phyloP scores from a whole-genome alignment of 2,329 filamentous ascomycete species.

The Lachnellula subtilissima region DNA sequence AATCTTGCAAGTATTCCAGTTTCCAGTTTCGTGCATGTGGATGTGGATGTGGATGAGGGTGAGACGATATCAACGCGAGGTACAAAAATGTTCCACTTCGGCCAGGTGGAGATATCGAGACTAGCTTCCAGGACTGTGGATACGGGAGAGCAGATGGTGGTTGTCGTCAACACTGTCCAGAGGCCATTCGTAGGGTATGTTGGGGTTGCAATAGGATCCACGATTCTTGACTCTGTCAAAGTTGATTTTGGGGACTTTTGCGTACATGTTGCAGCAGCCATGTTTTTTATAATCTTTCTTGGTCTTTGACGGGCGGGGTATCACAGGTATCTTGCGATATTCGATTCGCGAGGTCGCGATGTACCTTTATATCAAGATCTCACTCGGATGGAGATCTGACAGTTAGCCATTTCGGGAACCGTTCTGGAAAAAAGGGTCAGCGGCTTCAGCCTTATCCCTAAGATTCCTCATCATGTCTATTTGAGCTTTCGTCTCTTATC shows the following conservation, averaged over 20 bases:
- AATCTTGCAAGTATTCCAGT: neutral
- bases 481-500: too few species aligned
- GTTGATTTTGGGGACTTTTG: neutral
- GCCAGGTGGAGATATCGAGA: slow-evolving; percentile 9
- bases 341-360: neutral
- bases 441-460: too few species aligned
- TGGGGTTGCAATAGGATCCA: slow-evolving; percentile 6
- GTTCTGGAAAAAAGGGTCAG: too few species aligned
- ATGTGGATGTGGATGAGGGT: neutral
- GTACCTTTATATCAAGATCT: neutral
- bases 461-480: too few species aligned
- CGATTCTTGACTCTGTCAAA: neutral
- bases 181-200: slow-evolving; percentile 1
- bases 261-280: neutral
- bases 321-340: too few species aligned
- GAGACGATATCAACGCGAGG: slow-evolving; percentile 55
- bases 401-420: too few species aligned
- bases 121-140: slow-evolving; percentile 2
- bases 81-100: slow-evolving; percentile 48
- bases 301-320: too few species aligned
- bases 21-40: neutral
- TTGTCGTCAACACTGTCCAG: slow-evolving; percentile 3
- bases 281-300: neutral
- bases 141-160: slow-evolving; percentile 4
- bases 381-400: too few species aligned